Evolutionary conservation across 805 yeast genomes (phyloP).

Genomic region (Blastobotrys terrestris): DNA sequence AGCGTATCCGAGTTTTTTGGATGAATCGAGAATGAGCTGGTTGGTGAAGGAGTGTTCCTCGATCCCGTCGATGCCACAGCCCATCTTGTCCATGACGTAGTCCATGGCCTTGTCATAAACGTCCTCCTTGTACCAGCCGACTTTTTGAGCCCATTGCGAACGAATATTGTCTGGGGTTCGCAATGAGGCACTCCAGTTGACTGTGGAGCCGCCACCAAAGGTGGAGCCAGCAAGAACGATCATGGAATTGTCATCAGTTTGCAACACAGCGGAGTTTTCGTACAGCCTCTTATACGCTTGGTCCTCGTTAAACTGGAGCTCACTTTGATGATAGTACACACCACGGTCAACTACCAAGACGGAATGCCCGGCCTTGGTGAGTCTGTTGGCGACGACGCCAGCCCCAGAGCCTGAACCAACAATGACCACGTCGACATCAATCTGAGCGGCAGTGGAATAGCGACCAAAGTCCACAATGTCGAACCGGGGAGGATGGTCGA

Average conservation of each 20-base stretch:
- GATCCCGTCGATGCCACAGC: constrained; percentile 36
- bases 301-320: constrained; percentile 34
- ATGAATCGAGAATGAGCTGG: constrained; percentile 38
- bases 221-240: constrained; percentile 45
- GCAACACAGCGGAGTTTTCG: constrained; percentile 36
- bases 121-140: constrained; percentile 41
- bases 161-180: constrained; percentile 46
- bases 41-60: constrained; percentile 41
- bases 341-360: constrained; percentile 50
- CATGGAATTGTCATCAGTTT: constrained; percentile 34
- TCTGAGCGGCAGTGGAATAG: constrained; percentile 10
- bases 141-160: constrained; percentile 45
- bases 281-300: constrained; percentile 35
- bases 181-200: constrained; percentile 52
- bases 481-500: constrained; percentile 2
- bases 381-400: constrained; percentile 45
- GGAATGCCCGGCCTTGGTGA: constrained; percentile 38
- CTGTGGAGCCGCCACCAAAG: constrained; percentile 53
- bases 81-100: constrained; percentile 45
- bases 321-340: constrained; percentile 33
- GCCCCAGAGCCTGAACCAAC: constrained; percentile 52
- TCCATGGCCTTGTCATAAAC: constrained; percentile 41
- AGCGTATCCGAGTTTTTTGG: constrained; percentile 41
- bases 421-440: constrained; percentile 27
- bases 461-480: constrained; percentile 25